A percentile compares a stretch with the other conserved stretches of the same genome.
Conservation (phyloP, 345 rosid species). For the Eutrema yunnanense region DNA sequence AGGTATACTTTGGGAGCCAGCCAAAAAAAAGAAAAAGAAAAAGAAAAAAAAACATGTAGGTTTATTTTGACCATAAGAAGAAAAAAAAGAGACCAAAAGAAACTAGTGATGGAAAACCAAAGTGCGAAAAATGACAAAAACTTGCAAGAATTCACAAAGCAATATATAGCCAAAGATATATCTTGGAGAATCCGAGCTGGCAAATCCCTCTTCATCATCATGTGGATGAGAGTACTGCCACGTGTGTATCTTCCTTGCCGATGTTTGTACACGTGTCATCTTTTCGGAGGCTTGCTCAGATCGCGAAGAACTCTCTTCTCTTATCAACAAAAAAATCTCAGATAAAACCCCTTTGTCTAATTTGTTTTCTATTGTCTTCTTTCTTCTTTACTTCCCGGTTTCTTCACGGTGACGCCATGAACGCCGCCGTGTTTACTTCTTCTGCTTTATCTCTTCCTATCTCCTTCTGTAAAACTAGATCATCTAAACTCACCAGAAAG, state of each 20-base stretch:
- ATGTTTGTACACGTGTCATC: conserved; percentile 57
- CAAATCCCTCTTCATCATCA: conserved; percentile 34
- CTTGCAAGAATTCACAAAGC: background rate
- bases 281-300: conserved; percentile 56
- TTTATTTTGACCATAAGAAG: background rate
- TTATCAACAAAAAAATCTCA: conserved; percentile 60
- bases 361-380: background rate
- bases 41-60: background rate
- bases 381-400: background rate
- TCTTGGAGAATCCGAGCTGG: conserved; percentile 58
- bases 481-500: conserved; percentile 42
- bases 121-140: background rate
- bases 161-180: conserved; percentile 33
- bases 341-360: background rate
- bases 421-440: conserved; percentile 62
- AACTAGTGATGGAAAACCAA: conserved; percentile 11
- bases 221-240: conserved; percentile 59
- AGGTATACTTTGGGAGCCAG: background rate
- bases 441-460: conserved; percentile 71
- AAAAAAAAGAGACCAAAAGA: background rate
- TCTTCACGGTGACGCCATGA: conserved; percentile 52
- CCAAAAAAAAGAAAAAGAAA: background rate
- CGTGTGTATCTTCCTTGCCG: conserved; percentile 26
- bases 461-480: conserved; percentile 40
- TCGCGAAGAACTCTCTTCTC: conserved; percentile 58